Evolutionary conservation across 495 filamentous ascomycete species (phyloP), one percentile per base, ranked within the genome.

Genomic region (Penicillium longicatenatum): DNA sequence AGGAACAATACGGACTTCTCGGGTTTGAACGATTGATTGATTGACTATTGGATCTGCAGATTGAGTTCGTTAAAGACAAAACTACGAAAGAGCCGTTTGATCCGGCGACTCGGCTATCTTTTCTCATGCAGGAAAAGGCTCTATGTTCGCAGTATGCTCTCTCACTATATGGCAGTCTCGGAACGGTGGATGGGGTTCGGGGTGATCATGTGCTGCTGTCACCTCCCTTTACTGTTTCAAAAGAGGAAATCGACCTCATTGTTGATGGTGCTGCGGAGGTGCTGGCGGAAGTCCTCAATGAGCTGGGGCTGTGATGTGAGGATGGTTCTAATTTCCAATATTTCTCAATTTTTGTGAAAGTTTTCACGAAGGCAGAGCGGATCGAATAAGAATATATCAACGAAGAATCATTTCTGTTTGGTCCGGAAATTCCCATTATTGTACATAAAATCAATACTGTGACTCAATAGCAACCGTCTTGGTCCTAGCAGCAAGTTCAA

Each of bases 181-280:
- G 90, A 5, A 86, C 86, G 0, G 83, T 78, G 1, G 88, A 91
- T 64, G 89, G 89, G 0, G 66, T 79, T 29, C 70, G 62, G 3
- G 91, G 90, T 1, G 92, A 97, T 63, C 88, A 92, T 73, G 71
- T 93, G 14, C 74, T 95, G 31, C 61, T 96, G 53, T 82, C 88
- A 20, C 92, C 92, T 4, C 80, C 91, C 1, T 95, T 88, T 70
- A 92, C 82, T 55, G 76, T 89, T 44, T 83, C 81, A 0, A 69
- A 67, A 31, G 79, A 82, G 11, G 87, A 89, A 30, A 79, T 91
- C 52, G 82, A 86, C 58, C 73, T 70, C 47, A 85, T 90, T 50
- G 78, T 84, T 31, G 66, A 78, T 20, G 70, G 63, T 5, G 71
- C 81, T 5, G 70, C 24, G 3, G 62, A 53, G 46, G 73, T 78